Conservation (phyloP, 352 stramenopile genomes). For the Pythium apleroticum region DNA sequence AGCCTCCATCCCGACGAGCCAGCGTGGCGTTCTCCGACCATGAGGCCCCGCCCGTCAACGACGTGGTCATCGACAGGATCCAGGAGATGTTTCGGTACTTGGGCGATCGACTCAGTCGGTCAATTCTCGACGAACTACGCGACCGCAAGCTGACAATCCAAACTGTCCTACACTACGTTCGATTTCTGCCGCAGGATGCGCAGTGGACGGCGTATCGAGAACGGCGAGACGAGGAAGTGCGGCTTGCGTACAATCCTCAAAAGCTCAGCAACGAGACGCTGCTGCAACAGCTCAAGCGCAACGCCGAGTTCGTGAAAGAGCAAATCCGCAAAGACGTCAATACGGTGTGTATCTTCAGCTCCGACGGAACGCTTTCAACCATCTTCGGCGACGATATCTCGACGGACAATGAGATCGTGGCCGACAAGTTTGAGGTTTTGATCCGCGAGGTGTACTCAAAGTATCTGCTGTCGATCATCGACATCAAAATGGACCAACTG, state of each 20-base stretch:
- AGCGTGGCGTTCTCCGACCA: slow-evolving; percentile 8
- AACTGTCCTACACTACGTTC: slow-evolving; percentile 60
- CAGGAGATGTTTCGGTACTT: slow-evolving; percentile 72
- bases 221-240: slow-evolving; percentile 55
- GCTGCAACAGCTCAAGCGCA: slow-evolving; percentile 43
- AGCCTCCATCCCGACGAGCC: not conserved
- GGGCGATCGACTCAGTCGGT: slow-evolving; percentile 40
- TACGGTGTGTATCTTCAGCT: slow-evolving; percentile 64
- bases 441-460: slow-evolving; percentile 58
- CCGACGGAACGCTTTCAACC: slow-evolving; percentile 60
- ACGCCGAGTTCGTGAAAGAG: slow-evolving; percentile 72
- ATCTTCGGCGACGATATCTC: slow-evolving; percentile 69
- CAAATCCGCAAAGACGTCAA: slow-evolving; percentile 73
- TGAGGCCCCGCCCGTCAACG: slow-evolving; percentile 27
- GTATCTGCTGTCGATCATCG: slow-evolving; percentile 51
- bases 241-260: slow-evolving; percentile 36
- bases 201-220: slow-evolving; percentile 73
- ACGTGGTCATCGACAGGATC: slow-evolving; percentile 56
- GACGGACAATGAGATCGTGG: slow-evolving; percentile 46
- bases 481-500: slow-evolving; percentile 59
- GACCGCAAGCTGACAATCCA: slow-evolving; percentile 55
- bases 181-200: slow-evolving; percentile 54
- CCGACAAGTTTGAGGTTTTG: slow-evolving; percentile 62
- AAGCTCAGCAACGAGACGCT: slow-evolving; percentile 18
- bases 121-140: slow-evolving; percentile 55